Base-by-base conservation (phyloP, 2,329 filamentous ascomycete genomes). In the Botrytis cinerea region DNA sequence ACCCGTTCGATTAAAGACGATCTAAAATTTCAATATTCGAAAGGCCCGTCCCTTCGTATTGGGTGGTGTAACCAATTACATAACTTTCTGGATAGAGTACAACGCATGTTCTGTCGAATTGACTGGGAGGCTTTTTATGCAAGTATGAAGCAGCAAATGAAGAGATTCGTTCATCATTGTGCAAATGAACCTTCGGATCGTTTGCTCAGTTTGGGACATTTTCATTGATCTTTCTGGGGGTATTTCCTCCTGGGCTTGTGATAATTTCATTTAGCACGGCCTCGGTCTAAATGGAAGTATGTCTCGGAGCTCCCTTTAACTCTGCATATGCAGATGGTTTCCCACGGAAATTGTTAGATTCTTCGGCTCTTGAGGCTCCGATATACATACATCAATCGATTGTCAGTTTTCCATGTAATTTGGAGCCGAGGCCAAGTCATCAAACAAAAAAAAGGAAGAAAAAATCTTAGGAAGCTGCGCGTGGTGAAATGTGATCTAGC, bases 321-420 rank as follows among this genome's bases (percentile, higher is more conserved):
- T 3, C 25, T 68, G 38, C 46, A 68, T 68, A 32, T 68, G 66
- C 66, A 57, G 18, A 57, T 68, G 16, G 40, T 43, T 38, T 12
- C 40, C 25, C 43, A 10, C 20, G 38, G 35, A 32, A 68, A 57
- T 43, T 14, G 10, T 7, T 7, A 40, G 4, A 32, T 57, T 18
- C 18, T 68, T 68, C 66, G 66, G 66, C 25, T 16, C 48, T 14
- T 43, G 38, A 57, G 38, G 48, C 38, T 68, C 64, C 66, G 66
- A 57, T 28, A 57, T 43, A 54, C 35, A 20, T 16, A 18, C 14
- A 57, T 68, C 35, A 68, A 57, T 40, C 9, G n/a, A 57, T 43
- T 28, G 38, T 18, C 48, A 32, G 38, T 12, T 57, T 68, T 32
- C 25, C 48, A 22, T 43, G 66, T 68, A 57, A 22, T 25, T 25